phyloP scores from a whole-genome alignment of 305 asterid genomes.

The Fraxinus xanthoxyloides region DNA sequence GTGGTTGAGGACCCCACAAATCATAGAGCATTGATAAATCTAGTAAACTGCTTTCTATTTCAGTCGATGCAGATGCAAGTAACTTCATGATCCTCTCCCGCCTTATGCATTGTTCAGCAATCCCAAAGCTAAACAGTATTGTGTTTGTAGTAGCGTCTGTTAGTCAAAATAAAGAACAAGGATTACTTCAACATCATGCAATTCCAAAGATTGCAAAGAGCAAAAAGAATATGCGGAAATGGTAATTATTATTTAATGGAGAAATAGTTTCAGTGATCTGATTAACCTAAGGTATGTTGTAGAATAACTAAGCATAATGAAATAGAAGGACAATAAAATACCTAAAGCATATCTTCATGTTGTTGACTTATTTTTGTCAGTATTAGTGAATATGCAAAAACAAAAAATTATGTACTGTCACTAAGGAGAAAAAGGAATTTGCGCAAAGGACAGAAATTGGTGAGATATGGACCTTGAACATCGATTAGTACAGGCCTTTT shows the following conservation, averaged over 20 bases:
- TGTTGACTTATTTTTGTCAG: not conserved
- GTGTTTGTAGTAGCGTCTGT: slow-evolving; percentile 46
- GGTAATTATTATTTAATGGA: not conserved
- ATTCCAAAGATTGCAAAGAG: not conserved
- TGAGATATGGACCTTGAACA: slow-evolving; percentile 54
- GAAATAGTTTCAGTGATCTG: not conserved
- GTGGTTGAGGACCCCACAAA: slow-evolving; percentile 46
- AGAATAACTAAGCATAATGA: not conserved
- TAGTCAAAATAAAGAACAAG: slow-evolving; percentile 18
- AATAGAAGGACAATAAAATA: not conserved
- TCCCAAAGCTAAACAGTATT: slow-evolving; percentile 50
- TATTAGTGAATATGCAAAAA: not conserved
- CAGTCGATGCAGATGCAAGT: slow-evolving; percentile 55
- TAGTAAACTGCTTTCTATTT: slow-evolving; percentile 39
- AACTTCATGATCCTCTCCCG: slow-evolving; percentile 62
- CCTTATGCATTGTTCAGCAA: slow-evolving; percentile 54
- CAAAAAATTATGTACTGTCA: not conserved
- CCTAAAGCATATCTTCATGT: not conserved
- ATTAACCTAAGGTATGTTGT: not conserved
- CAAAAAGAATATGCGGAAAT: not conserved
- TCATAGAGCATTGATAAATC: slow-evolving; percentile 45
- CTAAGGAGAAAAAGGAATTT: not conserved
- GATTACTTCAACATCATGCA: not conserved
- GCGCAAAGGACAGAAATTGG: not conserved
- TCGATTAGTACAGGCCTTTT: slow-evolving; percentile 39